Base-by-base conservation (phyloP, 208 protist genomes). In the Blastocrithidia nonstop region DNA sequence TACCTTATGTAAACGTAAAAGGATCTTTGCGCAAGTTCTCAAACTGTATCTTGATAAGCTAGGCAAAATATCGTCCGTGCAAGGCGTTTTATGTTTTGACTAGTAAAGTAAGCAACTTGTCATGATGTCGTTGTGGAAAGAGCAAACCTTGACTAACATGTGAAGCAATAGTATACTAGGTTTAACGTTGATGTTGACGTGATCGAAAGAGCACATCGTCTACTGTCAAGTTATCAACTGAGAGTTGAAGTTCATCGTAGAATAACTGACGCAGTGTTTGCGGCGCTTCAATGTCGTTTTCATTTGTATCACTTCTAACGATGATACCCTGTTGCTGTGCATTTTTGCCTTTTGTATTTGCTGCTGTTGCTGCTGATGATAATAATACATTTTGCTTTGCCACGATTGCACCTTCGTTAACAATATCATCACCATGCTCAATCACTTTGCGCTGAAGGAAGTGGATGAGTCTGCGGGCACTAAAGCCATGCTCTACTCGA, bases 41-140 rank as follows among this genome's bases (percentile, higher is more conserved):
- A 60, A 98, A 97, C 16, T 96, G 79, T 45, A 96, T 77, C 58
- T 96, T 87, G 6, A 78, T 96, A 11, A 99, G 55, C 57, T 98
- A 93, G 11, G 93, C 97, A 38, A 99, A 95, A 73, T 98, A 99
- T 35, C 89, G 80, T 2, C 95, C 93, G 33, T 95, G 87, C 71
- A 98, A 94, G 19, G 94, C 55, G 66, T 99, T 99, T 61, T 98
- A 90, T 0, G 96, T 98, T 61, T 98, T 99, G 28, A 99, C 74
- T 56, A 99, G 95, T 28, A 98, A 81, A 31, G 92, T 93, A 22
- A 96, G 71, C 13, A 99, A 69, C 45, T 84, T 71, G 28, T 81
- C 80, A 29, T 88, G n/a, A 65, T n/a, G 86, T 80, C 38, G 85
- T 71, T 26, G 90, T 53, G 16, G 57, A 45, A 1, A 22, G 2